phyloP scores from a whole-genome alignment of 2,329 filamentous ascomycete genomes.

The Aspergillus flavus region DNA sequence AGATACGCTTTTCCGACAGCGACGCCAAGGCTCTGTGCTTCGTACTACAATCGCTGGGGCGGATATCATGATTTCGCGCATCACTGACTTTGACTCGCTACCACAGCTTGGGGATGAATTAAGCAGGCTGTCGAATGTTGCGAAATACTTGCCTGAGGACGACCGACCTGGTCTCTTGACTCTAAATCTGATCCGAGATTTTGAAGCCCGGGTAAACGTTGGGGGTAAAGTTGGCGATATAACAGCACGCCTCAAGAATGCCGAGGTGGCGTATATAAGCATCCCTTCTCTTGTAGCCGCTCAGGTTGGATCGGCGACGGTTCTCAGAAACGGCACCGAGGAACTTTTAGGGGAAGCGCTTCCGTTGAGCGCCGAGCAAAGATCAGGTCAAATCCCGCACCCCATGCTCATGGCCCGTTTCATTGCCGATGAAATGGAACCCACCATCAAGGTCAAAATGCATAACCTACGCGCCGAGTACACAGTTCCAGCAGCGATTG shows the following conservation, averaged over 20 bases:
- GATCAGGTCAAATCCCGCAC: constrained; percentile 20
- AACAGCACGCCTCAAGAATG: constrained; percentile 59
- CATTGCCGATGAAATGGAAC: constrained; percentile 92
- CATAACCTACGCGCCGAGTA: constrained; percentile 88
- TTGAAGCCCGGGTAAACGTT: constrained; percentile 65
- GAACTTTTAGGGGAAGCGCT: constrained; percentile 70
- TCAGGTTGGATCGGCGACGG: constrained; percentile 65
- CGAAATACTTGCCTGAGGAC: constrained; percentile 95
- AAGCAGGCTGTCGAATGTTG: constrained; percentile 78
- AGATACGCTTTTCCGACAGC: constrained; percentile 83
- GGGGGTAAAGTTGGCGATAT: constrained; percentile 70
- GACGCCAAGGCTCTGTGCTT: constrained; percentile 82
- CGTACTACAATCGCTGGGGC: constrained; percentile 68
- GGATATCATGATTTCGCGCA: constrained; percentile 63
- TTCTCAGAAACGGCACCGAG: constrained; percentile 68
- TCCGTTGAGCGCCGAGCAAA: constrained; percentile 30
- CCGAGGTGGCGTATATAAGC: constrained; percentile 79
- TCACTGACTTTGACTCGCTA: constrained; percentile 68
- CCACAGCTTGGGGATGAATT: constrained; percentile 76
- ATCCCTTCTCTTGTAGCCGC: constrained; percentile 80
- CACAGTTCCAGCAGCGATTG: constrained; percentile 79
- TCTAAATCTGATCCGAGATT: constrained; percentile 66
- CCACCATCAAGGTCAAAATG: constrained; percentile 83
- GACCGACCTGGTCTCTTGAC: constrained; percentile 87
- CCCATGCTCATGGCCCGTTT: constrained; percentile 84